A percentile compares a stretch with the other conserved stretches of the same genome.
phyloP scores from a whole-genome alignment of 352 stramenopile genomes.

The Elongisporangium anandrum region DNA sequence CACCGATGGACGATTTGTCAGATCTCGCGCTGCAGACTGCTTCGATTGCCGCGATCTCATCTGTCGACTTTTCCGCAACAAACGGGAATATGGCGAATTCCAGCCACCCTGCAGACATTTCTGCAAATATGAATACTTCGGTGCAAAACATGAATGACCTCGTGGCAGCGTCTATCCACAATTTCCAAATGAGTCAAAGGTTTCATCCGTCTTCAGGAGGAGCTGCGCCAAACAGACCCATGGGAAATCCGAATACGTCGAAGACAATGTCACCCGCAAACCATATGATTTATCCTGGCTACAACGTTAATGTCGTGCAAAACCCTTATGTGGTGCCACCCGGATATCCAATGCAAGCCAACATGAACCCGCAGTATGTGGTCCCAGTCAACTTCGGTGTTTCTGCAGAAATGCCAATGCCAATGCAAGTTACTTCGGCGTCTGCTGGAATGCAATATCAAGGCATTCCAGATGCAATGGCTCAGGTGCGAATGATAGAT shows the following conservation, averaged over 20 bases:
- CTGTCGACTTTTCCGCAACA: constrained; percentile 9
- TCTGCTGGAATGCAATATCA: not conserved
- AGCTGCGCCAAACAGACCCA: not conserved
- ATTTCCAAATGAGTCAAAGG: constrained; percentile 66
- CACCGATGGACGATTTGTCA: not conserved
- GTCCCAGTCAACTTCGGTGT: constrained; percentile 29
- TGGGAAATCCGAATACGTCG: constrained; percentile 4
- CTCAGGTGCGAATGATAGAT: constrained; percentile 12
- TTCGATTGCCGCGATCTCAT: not conserved
- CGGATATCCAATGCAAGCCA: constrained; percentile 42
- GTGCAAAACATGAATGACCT: constrained; percentile 63
- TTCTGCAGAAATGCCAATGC: constrained; percentile 36
- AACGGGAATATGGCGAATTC: constrained; percentile 4
- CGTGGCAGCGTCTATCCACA: constrained; percentile 68
- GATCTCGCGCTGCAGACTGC: not conserved
- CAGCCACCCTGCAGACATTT: constrained; percentile 22
- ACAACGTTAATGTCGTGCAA: constrained; percentile 23
- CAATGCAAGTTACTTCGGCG: constrained; percentile 14
- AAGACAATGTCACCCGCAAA: constrained; percentile 33
- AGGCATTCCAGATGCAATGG: constrained; percentile 7
- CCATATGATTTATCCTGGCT: constrained; percentile 44
- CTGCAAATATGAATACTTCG: constrained; percentile 28
- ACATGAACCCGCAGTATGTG: constrained; percentile 45
- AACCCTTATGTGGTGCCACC: constrained; percentile 27
- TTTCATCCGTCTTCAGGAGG: constrained; percentile 20